Conservation (phyloP, 306 rosid species). For the Lupinus albus region DNA sequence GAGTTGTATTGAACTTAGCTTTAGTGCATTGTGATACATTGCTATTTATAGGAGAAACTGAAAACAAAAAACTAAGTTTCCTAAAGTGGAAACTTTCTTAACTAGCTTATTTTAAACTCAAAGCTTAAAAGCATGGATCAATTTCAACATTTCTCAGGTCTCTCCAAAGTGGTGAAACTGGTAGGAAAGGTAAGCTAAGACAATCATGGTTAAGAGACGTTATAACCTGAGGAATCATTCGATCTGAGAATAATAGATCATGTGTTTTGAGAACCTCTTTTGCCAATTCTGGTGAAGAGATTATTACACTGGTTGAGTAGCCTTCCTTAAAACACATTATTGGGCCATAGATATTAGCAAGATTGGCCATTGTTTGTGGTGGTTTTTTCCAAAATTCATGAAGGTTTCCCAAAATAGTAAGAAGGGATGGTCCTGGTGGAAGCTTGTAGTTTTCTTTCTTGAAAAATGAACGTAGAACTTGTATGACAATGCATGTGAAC, state of each 20-base stretch:
- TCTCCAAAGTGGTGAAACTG: slow-evolving; percentile 35
- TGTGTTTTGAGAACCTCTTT: slow-evolving; percentile 49
- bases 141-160: slow-evolving; percentile 38
- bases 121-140: too few species aligned
- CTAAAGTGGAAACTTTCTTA: too few species aligned
- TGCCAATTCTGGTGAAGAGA: slow-evolving; percentile 36
- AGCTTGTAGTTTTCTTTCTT: background rate
- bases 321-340: slow-evolving; percentile 40
- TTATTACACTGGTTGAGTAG: slow-evolving; percentile 29
- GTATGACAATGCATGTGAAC: background rate
- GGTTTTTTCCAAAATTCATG: background rate
- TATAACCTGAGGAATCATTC: slow-evolving; percentile 26
- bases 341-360: slow-evolving; percentile 27
- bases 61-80: too few species aligned
- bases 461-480: background rate
- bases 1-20: too few species aligned
- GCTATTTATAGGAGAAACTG: too few species aligned
- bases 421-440: slow-evolving; percentile 40
- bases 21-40: too few species aligned
- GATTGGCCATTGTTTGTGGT: slow-evolving; percentile 35
- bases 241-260: slow-evolving; percentile 28
- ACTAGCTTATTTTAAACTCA: too few species aligned
- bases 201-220: background rate
- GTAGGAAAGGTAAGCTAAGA: slow-evolving; percentile 31
- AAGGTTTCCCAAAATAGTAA: background rate